Evolutionary conservation across 164 flowering plant species (phyloP).

Genomic region (Vitis cinerea): DNA sequence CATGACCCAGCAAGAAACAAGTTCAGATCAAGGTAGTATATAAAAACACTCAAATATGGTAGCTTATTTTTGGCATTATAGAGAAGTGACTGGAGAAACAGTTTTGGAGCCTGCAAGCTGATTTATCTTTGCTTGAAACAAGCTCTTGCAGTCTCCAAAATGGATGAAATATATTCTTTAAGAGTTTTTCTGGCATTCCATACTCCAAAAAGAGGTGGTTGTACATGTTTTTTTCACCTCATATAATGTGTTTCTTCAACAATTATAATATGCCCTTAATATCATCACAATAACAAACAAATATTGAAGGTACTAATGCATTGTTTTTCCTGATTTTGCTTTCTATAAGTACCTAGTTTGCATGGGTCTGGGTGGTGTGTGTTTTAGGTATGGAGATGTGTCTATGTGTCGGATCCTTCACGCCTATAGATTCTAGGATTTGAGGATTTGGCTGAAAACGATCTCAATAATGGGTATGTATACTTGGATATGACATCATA

Average conservation of each 20-base stretch:
- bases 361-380: too few relatives aligned
- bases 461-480: too few relatives aligned
- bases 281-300: background rate
- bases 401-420: too few relatives aligned
- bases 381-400: too few relatives aligned
- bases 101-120: background rate
- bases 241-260: background rate
- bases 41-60: background rate
- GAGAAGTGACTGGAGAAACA: background rate
- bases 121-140: too few relatives aligned
- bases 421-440: too few relatives aligned
- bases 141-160: too few relatives aligned
- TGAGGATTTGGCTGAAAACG: too few relatives aligned
- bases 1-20: constrained; percentile 3
- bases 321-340: background rate
- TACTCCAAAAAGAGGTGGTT: background rate
- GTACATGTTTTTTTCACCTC: background rate
- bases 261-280: background rate
- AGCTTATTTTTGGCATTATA: background rate
- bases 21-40: background rate
- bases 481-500: too few relatives aligned
- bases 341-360: background rate
- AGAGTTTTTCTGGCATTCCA: too few relatives aligned
- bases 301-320: background rate
- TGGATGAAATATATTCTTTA: too few relatives aligned